Conservation (phyloP, 495 filamentous ascomycete species). For the Antarctomyces pellizariae region DNA sequence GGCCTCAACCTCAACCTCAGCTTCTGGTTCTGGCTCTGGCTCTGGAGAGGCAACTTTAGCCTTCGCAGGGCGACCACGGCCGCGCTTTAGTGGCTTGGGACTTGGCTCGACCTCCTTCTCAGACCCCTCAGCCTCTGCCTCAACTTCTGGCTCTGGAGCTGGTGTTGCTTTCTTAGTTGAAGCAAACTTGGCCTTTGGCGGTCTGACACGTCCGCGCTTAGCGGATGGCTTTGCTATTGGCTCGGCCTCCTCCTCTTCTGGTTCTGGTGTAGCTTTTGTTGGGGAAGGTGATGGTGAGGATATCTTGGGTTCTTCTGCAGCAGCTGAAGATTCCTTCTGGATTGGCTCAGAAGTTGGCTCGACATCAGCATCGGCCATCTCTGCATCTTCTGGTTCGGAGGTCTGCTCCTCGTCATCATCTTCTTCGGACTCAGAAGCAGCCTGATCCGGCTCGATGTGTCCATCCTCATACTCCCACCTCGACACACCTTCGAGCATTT, state of each 20-base stretch:
- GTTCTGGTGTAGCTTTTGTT: conserved; percentile 3
- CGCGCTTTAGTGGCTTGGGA: conserved; percentile 1
- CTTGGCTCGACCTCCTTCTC: conserved; percentile 1
- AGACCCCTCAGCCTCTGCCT: neutral
- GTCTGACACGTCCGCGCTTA: no score
- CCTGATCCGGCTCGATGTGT: neutral
- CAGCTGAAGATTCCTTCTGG: conserved; percentile 6
- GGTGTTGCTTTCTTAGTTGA: conserved; percentile 1
- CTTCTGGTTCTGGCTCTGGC: conserved; percentile 1
- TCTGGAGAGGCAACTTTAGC: conserved; percentile 1
- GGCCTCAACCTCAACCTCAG: neutral
- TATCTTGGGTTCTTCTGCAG: conserved; percentile 5
- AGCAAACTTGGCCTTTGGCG: neutral
- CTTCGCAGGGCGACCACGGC: conserved; percentile 2
- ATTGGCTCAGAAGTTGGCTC: conserved; percentile 5
- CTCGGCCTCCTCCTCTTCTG: conserved; percentile 14
- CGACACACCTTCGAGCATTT: conserved; percentile 30
- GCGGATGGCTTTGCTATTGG: conserved; percentile 10
- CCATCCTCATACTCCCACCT: conserved; percentile 22
- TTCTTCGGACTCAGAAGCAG: conserved; percentile 4
- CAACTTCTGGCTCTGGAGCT: conserved; percentile 1
- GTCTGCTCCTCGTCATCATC: conserved; percentile 11
- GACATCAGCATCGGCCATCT: conserved; percentile 4
- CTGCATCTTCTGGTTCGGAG: conserved; percentile 9
- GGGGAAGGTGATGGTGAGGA: conserved; percentile 1